Evolutionary conservation across 2,329 filamentous ascomycete species (phyloP), one percentile per base, ranked within the genome.

Genomic region (Venturia aucupariae): DNA sequence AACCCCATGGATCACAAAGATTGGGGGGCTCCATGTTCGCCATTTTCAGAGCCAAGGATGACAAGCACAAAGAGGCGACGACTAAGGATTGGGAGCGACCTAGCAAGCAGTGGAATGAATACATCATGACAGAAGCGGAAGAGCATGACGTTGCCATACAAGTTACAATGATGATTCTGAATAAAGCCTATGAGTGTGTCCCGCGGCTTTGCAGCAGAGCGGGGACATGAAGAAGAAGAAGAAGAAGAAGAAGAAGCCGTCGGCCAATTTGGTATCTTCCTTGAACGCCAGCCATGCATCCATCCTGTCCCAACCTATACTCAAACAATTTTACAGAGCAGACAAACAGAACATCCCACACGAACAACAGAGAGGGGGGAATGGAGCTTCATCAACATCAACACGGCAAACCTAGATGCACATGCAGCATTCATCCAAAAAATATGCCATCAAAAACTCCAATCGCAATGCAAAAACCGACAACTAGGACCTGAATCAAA

Each of bases 1-100:
- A 64, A 83, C 91, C 69, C 80, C 88, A 0, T 92, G 82, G 79
- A 79, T 82, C 68, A 80, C 75, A 71, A 90, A 90, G 72, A 79
- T 86, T 62, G 78, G 82, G 82, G 8, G 69, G 76, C 0, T 72
- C 77, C 48, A 74, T 82, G 42, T 77, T 78, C 66, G 80, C 80
- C 66, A 72, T 79, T 15, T 66, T 84, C n/a, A 73, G 78, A 5
- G 77, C 82, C 0, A 76, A 79, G 59, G 71, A 73, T 19, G 74
- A 80, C 1, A 80, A 76, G 6, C 85, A 86, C 59, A 78, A 79
- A 5, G 78, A 81, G 1, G 76, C 75, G 2, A 71, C 82, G 3
- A 77, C 74, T 0, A 75, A 81, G 27, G 81, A 81, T 10, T 76
- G 84, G n/a, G 76, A 7, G 44, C 22, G 11, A 24, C 11, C 7